Evolutionary conservation across 2,329 filamentous ascomycete species (phyloP).

Genomic region (Fusarium redolens): DNA sequence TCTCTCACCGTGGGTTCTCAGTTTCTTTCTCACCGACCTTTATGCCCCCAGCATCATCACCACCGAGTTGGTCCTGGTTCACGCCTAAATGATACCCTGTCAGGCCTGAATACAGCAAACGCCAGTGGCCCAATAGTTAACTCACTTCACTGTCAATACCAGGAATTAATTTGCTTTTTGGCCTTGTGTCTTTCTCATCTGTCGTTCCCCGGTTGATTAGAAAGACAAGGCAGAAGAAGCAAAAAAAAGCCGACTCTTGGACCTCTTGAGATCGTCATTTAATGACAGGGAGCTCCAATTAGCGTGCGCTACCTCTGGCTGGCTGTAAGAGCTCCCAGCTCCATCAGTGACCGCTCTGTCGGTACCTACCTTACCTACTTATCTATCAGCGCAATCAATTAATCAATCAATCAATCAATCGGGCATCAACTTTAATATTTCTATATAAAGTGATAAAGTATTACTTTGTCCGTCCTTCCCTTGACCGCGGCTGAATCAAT

Average conservation of each 20-base stretch:
- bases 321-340: conserved; percentile 16
- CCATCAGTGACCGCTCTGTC: conserved; percentile 35
- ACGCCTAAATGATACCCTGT: conserved; percentile 8
- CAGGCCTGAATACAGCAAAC: neutral
- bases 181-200: conserved; percentile 23
- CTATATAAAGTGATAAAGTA: neutral
- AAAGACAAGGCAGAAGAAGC: conserved; percentile 3
- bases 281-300: conserved; percentile 29
- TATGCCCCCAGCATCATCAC: neutral
- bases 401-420: neutral
- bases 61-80: conserved; percentile 1
- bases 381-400: neutral
- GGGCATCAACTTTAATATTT: conserved; percentile 1
- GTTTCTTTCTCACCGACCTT: conserved; percentile 22
- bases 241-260: conserved; percentile 4
- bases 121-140: neutral
- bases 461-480: neutral
- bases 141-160: neutral
- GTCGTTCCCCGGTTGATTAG: conserved; percentile 3
- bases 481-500: conserved; percentile 19
- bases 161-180: conserved; percentile 11
- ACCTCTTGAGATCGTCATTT: conserved; percentile 24
- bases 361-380: conserved; percentile 15
- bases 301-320: conserved; percentile 35
- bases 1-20: conserved; percentile 4